Conservation (phyloP, 495 filamentous ascomycete genomes). For the Bacidia gigantensis region DNA sequence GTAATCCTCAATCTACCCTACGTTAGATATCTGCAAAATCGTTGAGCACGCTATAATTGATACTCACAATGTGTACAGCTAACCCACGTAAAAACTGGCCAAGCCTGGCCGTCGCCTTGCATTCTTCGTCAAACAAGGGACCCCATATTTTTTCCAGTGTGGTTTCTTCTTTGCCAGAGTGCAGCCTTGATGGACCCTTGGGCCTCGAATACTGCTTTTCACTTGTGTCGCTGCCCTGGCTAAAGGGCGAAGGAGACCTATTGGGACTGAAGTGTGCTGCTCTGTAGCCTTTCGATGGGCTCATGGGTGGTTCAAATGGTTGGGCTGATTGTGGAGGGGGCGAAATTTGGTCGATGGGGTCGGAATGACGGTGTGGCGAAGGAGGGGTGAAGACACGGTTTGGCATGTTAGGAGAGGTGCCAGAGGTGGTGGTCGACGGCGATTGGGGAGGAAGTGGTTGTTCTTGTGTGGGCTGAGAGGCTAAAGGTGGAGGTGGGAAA, state of each 20-base stretch:
- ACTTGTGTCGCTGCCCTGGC: constrained; percentile 26
- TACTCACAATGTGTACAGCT: constrained; percentile 61
- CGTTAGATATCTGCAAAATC: constrained; percentile 16
- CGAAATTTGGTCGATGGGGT: constrained; percentile 18
- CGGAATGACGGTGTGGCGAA: constrained; percentile 21
- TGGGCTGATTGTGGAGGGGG: constrained; percentile 18
- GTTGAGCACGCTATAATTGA: neutral
- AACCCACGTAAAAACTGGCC: constrained; percentile 62
- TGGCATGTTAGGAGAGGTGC: constrained; percentile 20
- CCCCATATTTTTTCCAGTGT: constrained; percentile 64
- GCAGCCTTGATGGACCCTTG: constrained; percentile 28
- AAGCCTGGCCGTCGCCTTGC: constrained; percentile 51
- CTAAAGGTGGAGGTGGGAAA: constrained; percentile 8
- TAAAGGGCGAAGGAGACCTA: constrained; percentile 18
- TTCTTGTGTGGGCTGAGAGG: neutral
- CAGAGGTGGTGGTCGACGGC: constrained; percentile 21
- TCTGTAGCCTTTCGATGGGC: constrained; percentile 4
- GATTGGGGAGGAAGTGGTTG: constrained; percentile 19
- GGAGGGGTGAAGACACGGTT: constrained; percentile 33
- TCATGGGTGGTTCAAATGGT: constrained; percentile 12
- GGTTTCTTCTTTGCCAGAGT: constrained; percentile 39
- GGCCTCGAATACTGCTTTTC: constrained; percentile 13
- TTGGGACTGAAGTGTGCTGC: constrained; percentile 3
- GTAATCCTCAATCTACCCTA: constrained; percentile 58
- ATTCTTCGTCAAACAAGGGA: constrained; percentile 54